These are phyloP conservation scores for Senna siamea DNA, from an alignment of 306 rosid species.

Conservation along the genomic window DNA sequence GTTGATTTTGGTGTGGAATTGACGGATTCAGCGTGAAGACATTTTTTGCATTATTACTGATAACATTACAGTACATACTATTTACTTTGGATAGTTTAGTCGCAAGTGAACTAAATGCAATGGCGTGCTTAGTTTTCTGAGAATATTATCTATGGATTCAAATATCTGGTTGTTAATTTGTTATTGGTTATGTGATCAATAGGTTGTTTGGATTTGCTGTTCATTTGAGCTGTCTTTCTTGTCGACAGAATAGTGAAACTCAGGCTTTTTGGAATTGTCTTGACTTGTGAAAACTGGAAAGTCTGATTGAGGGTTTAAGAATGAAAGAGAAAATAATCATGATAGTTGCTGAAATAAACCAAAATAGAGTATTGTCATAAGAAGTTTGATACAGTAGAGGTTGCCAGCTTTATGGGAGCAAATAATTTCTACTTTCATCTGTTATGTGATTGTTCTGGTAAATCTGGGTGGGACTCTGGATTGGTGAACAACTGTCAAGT, in stretches of 20 bases:
- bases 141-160: neutral
- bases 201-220: conserved; percentile 11
- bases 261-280: neutral
- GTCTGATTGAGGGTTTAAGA: conserved; percentile 8
- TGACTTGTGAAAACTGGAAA: conserved; percentile 15
- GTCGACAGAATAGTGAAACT: neutral
- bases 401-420: neutral
- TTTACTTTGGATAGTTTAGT: neutral
- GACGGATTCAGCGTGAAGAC: neutral
- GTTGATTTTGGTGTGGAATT: conserved; percentile 30
- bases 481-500: conserved; percentile 16
- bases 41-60: neutral
- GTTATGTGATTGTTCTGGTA: neutral
- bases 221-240: conserved; percentile 6
- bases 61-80: neutral
- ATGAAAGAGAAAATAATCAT: conserved; percentile 4
- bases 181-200: neutral
- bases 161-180: neutral
- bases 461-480: neutral
- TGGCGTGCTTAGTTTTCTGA: neutral
- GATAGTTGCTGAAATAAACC: conserved; percentile 11
- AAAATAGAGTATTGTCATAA: neutral
- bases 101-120: neutral
- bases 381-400: neutral
- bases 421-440: conserved; percentile 1